Base-by-base conservation (phyloP, 2,329 filamentous ascomycete species). In the Aspergillus sp. region DNA sequence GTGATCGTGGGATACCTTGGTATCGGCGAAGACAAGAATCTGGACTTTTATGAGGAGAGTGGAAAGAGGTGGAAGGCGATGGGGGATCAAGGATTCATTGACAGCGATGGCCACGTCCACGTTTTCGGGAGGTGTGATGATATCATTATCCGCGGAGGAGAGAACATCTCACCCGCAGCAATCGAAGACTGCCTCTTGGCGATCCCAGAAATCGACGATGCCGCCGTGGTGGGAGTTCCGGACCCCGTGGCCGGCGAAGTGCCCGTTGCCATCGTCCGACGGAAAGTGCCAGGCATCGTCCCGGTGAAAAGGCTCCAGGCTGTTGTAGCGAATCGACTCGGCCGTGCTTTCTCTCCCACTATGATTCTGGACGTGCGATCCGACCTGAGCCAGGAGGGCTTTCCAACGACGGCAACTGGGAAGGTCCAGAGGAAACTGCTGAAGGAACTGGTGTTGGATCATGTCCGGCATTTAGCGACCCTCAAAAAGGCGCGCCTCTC, bases 121-220 rank as follows among this genome's bases (percentile, higher is more conserved):
- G 24, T 58, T 20, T 20, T 58, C 6, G 56, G 56, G 24, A 54
- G 56, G 26, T 55, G 51, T 18, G 50, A 58, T 14, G 56, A 58
- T n/a, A 29, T 58, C 14, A 58, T 58, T 26, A 58, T 58, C 16
- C 56, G 56, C 14, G 56, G 56, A 26, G 56, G 56, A 7, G 56
- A 58, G 46, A 58, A 58, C 47, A 58, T 58, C 22, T 55, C 56
- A 29, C 56, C 56, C 20, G n/a, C 50, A 1, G 54, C 49, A 11
- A 54, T 58, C 9, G 56, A 58, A 46, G 26, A 54, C 14, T 54
- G 56, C 50, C 36, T 58, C 11, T 32, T 26, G 22, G 31, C 14
- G 31, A 49, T 55, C 18, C 2, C 52, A 3, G 52, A 46, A 5
- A 45, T 58, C 18, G n/a, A 58, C 36, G 32, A 26, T 39, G 52